Conservation (phyloP, 2,329 filamentous ascomycete species). For the Davidsoniella neocaledoniae region DNA sequence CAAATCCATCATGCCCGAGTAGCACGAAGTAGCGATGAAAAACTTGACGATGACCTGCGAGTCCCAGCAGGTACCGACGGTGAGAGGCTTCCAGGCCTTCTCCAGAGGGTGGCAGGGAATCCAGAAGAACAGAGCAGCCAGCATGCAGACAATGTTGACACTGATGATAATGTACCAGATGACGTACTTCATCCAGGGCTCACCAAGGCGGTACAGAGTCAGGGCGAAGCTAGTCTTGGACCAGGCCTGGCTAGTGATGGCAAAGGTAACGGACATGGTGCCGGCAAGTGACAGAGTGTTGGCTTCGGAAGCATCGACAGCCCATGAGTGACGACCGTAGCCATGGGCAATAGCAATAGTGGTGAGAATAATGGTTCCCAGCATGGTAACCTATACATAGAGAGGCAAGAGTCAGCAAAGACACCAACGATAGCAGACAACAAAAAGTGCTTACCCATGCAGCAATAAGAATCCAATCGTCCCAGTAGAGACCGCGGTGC, state of each 20-base stretch:
- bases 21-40: conserved; percentile 9
- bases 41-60: conserved; percentile 7
- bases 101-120: conserved; percentile 17
- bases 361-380: conserved; percentile 12
- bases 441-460: conserved; percentile 15
- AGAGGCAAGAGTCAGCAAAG: not conserved
- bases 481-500: conserved; percentile 22
- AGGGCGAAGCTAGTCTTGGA: conserved; percentile 18
- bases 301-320: conserved; percentile 6
- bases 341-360: conserved; percentile 13
- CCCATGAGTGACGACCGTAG: conserved; percentile 14
- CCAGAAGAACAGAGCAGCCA: conserved; percentile 16
- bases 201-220: conserved; percentile 17
- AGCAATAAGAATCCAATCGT: conserved; percentile 21
- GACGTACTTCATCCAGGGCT: conserved; percentile 15
- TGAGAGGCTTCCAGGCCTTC: conserved; percentile 15
- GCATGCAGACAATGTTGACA: conserved; percentile 16
- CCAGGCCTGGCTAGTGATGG: conserved; percentile 10
- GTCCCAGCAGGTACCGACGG: conserved; percentile 16
- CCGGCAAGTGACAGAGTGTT: conserved; percentile 6
- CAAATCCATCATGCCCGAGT: conserved; percentile 15
- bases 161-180: conserved; percentile 18
- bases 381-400: not conserved
- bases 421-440: not conserved
- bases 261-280: conserved; percentile 7